Conservation (phyloP, 352 stramenopile species). For the Pythium dissimile region DNA sequence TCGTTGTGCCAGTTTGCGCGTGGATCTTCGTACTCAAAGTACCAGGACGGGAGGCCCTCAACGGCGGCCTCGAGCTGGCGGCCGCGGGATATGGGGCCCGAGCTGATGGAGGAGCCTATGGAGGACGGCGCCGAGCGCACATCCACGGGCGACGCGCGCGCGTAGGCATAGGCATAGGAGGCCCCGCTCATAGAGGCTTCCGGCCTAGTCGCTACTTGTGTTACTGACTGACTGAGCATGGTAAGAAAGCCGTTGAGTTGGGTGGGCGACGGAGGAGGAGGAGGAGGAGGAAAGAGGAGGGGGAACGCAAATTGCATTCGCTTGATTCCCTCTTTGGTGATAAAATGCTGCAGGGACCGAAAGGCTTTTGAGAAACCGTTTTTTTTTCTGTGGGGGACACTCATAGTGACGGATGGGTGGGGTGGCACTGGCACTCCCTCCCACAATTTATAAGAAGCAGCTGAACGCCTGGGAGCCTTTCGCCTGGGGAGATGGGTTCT, state of each 20-base stretch:
- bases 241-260: constrained; percentile 2
- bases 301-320: too few relatives aligned
- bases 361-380: not conserved
- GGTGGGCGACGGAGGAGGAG: not conserved
- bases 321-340: constrained; percentile 1
- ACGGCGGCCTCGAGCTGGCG: constrained; percentile 65
- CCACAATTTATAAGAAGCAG: constrained; percentile 5
- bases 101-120: too few relatives aligned
- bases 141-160: not conserved
- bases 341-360: constrained; percentile 1
- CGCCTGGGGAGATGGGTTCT: constrained; percentile 5
- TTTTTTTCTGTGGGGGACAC: not conserved
- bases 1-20: constrained; percentile 21
- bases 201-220: constrained; percentile 1
- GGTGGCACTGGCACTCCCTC: constrained; percentile 17
- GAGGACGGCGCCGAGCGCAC: not conserved
- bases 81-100: constrained; percentile 35
- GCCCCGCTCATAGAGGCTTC: constrained; percentile 6
- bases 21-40: constrained; percentile 44
- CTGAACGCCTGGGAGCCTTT: constrained; percentile 4
- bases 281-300: too few relatives aligned
- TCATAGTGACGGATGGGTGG: not conserved
- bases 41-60: constrained; percentile 62
- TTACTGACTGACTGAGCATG: constrained; percentile 20
- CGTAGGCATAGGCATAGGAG: constrained; percentile 9